These are phyloP conservation scores for Arthrobotrys sinensis DNA, from an alignment of 2,329 filamentous ascomycete genomes.

Conservation along the genomic window DNA sequence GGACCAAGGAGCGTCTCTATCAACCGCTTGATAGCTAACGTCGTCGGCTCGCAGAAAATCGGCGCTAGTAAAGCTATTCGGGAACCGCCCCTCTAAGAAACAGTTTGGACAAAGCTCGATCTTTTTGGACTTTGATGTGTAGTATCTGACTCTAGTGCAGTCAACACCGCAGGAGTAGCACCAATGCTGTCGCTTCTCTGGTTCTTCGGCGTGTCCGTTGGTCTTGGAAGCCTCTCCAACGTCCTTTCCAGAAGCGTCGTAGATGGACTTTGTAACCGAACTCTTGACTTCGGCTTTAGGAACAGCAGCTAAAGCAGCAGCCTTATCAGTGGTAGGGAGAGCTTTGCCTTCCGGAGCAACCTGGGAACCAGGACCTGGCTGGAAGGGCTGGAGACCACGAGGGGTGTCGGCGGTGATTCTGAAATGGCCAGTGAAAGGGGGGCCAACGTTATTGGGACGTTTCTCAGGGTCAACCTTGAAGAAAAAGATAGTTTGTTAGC, in stretches of 20 bases:
- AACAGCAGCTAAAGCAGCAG: conserved; percentile 76
- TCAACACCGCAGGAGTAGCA: conserved; percentile 95
- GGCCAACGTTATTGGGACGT: conserved; percentile 92
- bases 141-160: conserved; percentile 81
- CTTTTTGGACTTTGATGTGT: conserved; percentile 75
- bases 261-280: conserved; percentile 95
- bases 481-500: conserved; percentile 61
- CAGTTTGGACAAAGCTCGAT: conserved; percentile 90
- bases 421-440: conserved; percentile 98
- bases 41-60: conserved; percentile 94
- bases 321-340: conserved; percentile 78
- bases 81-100: conserved; percentile 86
- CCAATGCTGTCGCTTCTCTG: conserved; percentile 76
- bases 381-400: conserved; percentile 92
- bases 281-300: conserved; percentile 87
- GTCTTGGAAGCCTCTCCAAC: conserved; percentile 79
- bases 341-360: conserved; percentile 74
- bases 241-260: conserved; percentile 91
- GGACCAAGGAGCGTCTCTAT: conserved; percentile 89
- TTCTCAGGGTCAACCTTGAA: conserved; percentile 93
- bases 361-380: conserved; percentile 83
- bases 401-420: conserved; percentile 95
- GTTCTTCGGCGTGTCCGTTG: conserved; percentile 73
- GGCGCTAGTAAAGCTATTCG: conserved; percentile 80
- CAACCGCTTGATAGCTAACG: conserved; percentile 83